Conservation (phyloP, 306 rosid species). For the Castanea mollissima region DNA sequence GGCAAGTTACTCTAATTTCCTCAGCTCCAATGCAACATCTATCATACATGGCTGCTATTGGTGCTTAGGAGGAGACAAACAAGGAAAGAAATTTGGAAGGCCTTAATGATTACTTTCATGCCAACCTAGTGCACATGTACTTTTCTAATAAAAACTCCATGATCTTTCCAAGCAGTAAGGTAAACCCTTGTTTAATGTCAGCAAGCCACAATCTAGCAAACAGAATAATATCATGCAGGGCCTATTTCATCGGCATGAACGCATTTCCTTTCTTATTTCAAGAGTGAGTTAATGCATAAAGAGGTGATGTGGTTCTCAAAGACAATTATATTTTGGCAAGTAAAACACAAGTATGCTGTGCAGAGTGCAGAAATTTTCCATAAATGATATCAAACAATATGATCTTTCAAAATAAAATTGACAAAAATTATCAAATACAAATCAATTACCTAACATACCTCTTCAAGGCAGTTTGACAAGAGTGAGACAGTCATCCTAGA, state of each 20-base stretch:
- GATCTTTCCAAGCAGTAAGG: no score
- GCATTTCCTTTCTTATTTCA: neutral
- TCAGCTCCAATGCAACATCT: neutral
- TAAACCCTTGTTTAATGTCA: neutral
- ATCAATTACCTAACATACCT: slow-evolving; percentile 40
- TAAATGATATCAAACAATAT: neutral
- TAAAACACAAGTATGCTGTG: no score
- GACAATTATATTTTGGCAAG: neutral
- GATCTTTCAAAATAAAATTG: neutral
- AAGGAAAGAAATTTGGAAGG: neutral
- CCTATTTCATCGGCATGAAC: neutral
- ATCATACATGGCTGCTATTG: neutral
- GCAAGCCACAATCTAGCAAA: neutral
- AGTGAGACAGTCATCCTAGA: slow-evolving; percentile 52
- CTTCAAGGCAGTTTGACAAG: slow-evolving; percentile 52
- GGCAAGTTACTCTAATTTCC: neutral
- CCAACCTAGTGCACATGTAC: neutral
- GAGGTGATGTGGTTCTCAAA: neutral
- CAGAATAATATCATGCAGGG: neutral
- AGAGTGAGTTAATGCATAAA: neutral
- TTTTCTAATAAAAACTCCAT: neutral
- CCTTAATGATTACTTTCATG: neutral
- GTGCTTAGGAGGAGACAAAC: neutral
- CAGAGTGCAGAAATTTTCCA: neutral
- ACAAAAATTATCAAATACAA: neutral